Conservation (phyloP, 208 protist species). For the Lotmaria passim region DNA sequence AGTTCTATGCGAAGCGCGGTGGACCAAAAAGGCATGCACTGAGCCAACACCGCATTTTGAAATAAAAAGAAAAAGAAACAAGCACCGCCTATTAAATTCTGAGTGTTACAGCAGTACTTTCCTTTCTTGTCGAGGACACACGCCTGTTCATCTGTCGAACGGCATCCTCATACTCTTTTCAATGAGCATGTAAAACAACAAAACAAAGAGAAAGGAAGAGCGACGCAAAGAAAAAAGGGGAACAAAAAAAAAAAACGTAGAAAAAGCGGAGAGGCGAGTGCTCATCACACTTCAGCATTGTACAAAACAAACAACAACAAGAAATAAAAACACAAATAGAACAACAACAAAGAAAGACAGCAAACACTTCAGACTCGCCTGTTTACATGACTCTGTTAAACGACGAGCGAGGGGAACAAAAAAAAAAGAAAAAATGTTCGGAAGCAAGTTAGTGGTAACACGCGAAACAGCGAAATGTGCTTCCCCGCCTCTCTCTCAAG, state of each 20-base stretch:
- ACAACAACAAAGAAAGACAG: not conserved
- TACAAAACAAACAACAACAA: not conserved
- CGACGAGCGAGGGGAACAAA: slow-evolving; percentile 1
- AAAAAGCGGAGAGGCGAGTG: not conserved
- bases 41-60: too few species aligned
- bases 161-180: not conserved
- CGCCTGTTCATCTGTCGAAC: slow-evolving; percentile 6
- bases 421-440: slow-evolving; percentile 9
- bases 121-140: not conserved
- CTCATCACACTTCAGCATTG: too few species aligned
- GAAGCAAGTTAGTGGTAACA: too few species aligned
- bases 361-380: not conserved
- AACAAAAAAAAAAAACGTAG: not conserved
- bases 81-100: not conserved
- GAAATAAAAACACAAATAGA: slow-evolving; percentile 14
- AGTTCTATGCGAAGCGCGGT: too few species aligned
- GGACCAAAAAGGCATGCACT: too few species aligned
- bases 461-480: too few species aligned
- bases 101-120: too few species aligned
- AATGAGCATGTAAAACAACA: not conserved
- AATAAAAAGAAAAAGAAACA: not conserved
- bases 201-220: slow-evolving; percentile 8
- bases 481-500: too few species aligned
- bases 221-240: slow-evolving; percentile 8
- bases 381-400: too few species aligned